Conservation (phyloP, 306 rosid species). For the Parietaria judaica region DNA sequence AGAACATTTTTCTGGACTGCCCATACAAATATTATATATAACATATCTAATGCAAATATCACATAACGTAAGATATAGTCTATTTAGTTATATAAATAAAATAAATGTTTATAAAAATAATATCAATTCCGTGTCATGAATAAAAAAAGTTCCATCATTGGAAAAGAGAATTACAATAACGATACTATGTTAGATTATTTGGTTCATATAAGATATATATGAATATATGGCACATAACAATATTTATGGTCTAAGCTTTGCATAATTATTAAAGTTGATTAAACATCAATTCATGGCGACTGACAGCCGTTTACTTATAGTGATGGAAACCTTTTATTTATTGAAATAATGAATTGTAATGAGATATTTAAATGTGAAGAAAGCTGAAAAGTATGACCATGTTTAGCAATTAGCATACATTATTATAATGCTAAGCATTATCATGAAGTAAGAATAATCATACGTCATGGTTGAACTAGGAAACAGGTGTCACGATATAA, state of each 20-base stretch:
- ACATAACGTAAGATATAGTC: too few species aligned
- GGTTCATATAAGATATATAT: too few species aligned
- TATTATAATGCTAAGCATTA: conserved; percentile 5
- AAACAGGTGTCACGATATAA: conserved; percentile 27
- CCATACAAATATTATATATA: too few species aligned
- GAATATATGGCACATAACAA: not conserved
- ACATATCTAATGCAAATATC: too few species aligned
- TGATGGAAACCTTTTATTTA: conserved; percentile 5
- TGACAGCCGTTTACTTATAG: conserved; percentile 10
- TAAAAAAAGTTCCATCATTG: too few species aligned
- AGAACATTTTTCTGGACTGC: too few species aligned
- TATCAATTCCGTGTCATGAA: too few species aligned
- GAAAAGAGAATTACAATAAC: too few species aligned
- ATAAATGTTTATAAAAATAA: too few species aligned
- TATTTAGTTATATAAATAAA: too few species aligned
- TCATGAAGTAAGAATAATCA: conserved; percentile 13
- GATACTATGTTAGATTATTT: too few species aligned
- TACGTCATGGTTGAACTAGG: conserved; percentile 16
- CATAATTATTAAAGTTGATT: not conserved
- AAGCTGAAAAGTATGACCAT: conserved; percentile 5
- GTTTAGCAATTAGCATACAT: not conserved
- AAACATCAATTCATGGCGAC: not conserved
- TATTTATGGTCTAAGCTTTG: not conserved
- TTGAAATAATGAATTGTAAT: conserved; percentile 2
- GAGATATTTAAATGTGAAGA: conserved; percentile 1